Percentiles rank a stretch among this genome's conserved stretches.
Conservation (phyloP, 75 land plant species). For the Pinus taeda region DNA sequence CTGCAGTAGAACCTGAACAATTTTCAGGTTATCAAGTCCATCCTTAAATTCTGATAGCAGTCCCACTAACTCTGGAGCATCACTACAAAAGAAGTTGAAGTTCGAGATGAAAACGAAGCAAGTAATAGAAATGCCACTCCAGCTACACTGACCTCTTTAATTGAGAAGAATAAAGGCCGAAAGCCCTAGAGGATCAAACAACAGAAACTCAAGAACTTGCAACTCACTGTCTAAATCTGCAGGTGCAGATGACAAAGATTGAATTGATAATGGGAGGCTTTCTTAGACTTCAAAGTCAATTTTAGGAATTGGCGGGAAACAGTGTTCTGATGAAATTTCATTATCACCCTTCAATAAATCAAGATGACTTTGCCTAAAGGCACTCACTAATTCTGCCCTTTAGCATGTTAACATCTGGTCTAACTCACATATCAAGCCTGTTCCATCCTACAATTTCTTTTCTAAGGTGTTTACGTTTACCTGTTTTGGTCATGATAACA, state of each 20-base stretch:
- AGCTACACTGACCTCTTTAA: not conserved
- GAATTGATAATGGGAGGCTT: not conserved
- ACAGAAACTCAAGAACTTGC: not conserved
- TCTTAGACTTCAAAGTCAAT: not conserved
- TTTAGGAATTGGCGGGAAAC: not conserved
- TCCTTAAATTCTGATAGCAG: slow-evolving; percentile 70
- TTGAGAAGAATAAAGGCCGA: not conserved
- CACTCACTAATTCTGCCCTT: not conserved
- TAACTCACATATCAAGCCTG: not conserved
- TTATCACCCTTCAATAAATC: not conserved
- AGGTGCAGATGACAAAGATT: not conserved
- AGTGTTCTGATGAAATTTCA: not conserved
- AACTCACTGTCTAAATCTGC: not conserved
- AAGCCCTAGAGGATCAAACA: not conserved
- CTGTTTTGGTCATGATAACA: not conserved
- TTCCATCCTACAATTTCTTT: not conserved
- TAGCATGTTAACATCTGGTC: not conserved
- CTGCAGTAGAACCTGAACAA: slow-evolving; percentile 49
- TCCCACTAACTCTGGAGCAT: slow-evolving; percentile 92
- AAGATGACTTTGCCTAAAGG: not conserved
- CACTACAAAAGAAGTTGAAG: slow-evolving; percentile 42
- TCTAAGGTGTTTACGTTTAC: not conserved
- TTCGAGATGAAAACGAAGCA: not conserved
- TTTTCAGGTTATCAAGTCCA: slow-evolving; percentile 48
- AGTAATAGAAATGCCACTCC: not conserved